Percentiles rank a stretch among this genome's conserved stretches.
Evolutionary conservation across 2,329 filamentous ascomycete genomes (phyloP).

Genomic region (Aspergillus cejpii): DNA sequence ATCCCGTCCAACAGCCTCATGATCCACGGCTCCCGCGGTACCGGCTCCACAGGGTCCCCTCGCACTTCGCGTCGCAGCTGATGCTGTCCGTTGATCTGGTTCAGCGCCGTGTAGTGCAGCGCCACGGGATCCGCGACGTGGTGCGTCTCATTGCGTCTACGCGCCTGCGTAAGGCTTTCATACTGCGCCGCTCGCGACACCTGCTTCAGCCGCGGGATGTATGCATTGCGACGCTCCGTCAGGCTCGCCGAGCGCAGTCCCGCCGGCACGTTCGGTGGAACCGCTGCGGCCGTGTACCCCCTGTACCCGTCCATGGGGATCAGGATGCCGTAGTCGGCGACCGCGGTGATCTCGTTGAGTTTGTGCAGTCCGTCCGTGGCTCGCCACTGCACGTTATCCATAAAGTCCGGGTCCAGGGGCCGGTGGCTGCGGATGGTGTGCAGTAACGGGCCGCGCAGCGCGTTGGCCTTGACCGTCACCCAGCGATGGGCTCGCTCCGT

Average conservation of each 20-base stretch:
- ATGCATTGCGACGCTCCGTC: slow-evolving; percentile 4
- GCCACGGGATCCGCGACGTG: neutral
- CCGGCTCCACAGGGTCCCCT: slow-evolving; percentile 6
- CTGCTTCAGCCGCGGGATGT: slow-evolving; percentile 7
- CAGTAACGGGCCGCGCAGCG: slow-evolving; percentile 12
- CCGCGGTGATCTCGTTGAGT: slow-evolving; percentile 8
- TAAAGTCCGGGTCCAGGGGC: neutral
- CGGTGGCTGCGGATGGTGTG: slow-evolving; percentile 6
- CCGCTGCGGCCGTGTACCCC: slow-evolving; percentile 7
- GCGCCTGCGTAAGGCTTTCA: neutral
- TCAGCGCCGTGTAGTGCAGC: neutral
- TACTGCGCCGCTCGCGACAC: slow-evolving; percentile 3
- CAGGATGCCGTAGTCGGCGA: slow-evolving; percentile 20
- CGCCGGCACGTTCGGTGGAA: neutral
- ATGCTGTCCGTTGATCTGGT: slow-evolving; percentile 10
- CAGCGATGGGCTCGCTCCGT: slow-evolving; percentile 20
- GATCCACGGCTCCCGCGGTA: slow-evolving; percentile 19
- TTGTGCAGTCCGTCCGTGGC: slow-evolving; percentile 11
- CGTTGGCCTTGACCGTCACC: slow-evolving; percentile 15
- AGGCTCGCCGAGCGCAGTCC: slow-evolving; percentile 1
- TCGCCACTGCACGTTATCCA: slow-evolving; percentile 13
- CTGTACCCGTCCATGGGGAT: slow-evolving; percentile 24
- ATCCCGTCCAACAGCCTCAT: neutral
- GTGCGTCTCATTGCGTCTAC: neutral
- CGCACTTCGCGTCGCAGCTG: slow-evolving; percentile 11